phyloP scores from a whole-genome alignment of 1,139 yeast species.

The Candida pseudocylindracea region DNA sequence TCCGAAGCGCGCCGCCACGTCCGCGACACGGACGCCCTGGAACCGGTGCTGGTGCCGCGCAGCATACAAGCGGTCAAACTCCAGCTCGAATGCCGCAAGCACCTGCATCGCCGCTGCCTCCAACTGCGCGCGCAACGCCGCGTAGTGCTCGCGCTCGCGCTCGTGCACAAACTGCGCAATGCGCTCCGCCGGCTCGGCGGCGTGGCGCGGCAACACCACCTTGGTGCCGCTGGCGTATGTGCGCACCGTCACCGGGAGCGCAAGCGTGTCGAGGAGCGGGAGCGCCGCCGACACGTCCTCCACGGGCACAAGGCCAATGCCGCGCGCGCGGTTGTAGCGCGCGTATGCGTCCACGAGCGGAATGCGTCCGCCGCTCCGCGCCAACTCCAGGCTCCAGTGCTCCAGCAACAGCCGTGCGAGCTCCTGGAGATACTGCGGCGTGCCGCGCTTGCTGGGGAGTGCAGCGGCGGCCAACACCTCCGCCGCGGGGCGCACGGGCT shows the following conservation, averaged over 20 bases:
- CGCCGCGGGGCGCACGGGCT: not conserved
- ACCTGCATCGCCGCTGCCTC: constrained; percentile 4
- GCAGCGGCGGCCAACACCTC: constrained; percentile 7
- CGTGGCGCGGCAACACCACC: constrained; percentile 7
- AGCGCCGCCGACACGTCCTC: constrained; percentile 12
- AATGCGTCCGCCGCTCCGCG: constrained; percentile 19
- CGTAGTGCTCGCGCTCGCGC: constrained; percentile 8
- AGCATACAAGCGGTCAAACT: constrained; percentile 3
- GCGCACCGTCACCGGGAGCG: constrained; percentile 12
- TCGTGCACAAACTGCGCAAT: constrained; percentile 5
- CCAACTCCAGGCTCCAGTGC: constrained; percentile 9
- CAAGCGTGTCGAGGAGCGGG: constrained; percentile 10
- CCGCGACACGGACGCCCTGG: constrained; percentile 15
- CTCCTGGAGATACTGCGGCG: constrained; percentile 15
- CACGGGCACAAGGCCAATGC: constrained; percentile 13
- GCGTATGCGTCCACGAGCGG: constrained; percentile 21
- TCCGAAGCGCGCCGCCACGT: constrained; percentile 14
- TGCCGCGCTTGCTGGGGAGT: constrained; percentile 10
- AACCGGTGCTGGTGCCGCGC: constrained; percentile 8
- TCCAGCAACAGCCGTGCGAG: constrained; percentile 22
- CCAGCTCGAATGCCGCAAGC: constrained; percentile 7
- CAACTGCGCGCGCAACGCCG: constrained; percentile 9
- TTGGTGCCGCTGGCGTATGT: constrained; percentile 14
- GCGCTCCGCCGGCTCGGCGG: not conserved
- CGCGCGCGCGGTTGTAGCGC: constrained; percentile 20